These are phyloP conservation scores for Aurantiochytrium sp. DNA, from an alignment of 108 stramenopile species.

Conservation along the genomic window DNA sequence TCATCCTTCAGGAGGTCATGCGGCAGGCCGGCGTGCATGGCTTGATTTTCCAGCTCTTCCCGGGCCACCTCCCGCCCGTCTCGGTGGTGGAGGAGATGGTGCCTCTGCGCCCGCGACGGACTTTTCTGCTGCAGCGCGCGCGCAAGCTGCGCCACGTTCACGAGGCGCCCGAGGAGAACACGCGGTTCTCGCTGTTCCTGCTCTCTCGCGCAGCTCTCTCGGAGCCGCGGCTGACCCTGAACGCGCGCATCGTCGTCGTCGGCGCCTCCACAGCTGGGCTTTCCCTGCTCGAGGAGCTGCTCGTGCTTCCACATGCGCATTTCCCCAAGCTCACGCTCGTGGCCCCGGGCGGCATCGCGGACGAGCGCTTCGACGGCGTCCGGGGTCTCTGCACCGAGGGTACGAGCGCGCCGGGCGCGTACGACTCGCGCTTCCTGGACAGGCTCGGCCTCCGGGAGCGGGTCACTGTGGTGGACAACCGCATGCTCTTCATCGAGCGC, in stretches of 20 bases:
- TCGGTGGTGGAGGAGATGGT: slow-evolving; percentile 43
- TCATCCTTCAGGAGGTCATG: slow-evolving; percentile 55
- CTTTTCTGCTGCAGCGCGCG: background rate
- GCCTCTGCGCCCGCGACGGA: slow-evolving; percentile 39
- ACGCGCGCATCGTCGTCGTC: slow-evolving; percentile 51
- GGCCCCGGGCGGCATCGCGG: slow-evolving; percentile 37
- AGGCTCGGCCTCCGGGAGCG: slow-evolving; percentile 40
- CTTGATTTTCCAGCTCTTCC: slow-evolving; percentile 42
- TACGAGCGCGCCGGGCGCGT: background rate
- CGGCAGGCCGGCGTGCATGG: slow-evolving; percentile 50
- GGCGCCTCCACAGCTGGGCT: slow-evolving; percentile 44
- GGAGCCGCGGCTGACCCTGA: slow-evolving; percentile 43
- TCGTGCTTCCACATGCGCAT: slow-evolving; percentile 40
- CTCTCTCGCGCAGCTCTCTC: slow-evolving; percentile 46
- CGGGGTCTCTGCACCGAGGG: background rate
- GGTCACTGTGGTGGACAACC: slow-evolving; percentile 37
- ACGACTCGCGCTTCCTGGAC: background rate
- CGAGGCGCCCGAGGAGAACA: background rate
- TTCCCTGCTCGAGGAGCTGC: slow-evolving; percentile 47
- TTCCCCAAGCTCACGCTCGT: slow-evolving; percentile 48
- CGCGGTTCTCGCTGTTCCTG: slow-evolving; percentile 41
- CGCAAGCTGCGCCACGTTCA: background rate
- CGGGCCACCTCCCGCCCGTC: slow-evolving; percentile 30
- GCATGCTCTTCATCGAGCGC: slow-evolving; percentile 43
- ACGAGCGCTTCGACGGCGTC: background rate